Base-by-base conservation (phyloP, 2,329 filamentous ascomycete species). In the Monilinia fructigena region DNA sequence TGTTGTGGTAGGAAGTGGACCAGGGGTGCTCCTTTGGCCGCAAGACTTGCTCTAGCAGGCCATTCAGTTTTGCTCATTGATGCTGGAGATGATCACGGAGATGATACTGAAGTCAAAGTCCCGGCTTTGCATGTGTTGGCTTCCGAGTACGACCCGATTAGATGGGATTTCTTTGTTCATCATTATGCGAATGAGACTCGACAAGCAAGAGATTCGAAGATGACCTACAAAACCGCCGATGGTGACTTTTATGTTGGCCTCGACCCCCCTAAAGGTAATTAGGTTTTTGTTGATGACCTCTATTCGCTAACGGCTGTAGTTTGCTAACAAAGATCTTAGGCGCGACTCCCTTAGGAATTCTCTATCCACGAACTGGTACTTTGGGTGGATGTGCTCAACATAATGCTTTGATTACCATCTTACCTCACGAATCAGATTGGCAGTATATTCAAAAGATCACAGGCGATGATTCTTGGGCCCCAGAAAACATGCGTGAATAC, bases 51-150 rank as follows among this genome's bases (percentile, higher is more conserved):
- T 11, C 77, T 81, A 52, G 81, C 80, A 42, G 82, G 82, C 56
- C 79, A 81, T 74, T 82, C 79, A 68, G 81, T 82, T 11, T 78
- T 85, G 23, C 77, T 85, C 3, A 78, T 85, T 47, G 83, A 85
- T 69, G 83, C 82, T 42, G 83, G 82, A 63, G 81, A 82, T 68
- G 82, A 85, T 68, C 79, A 84, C 67, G 80, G 78, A 35, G 64
- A 63, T 20, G 70, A 74, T 47, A 73, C 78, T 14, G 11, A 12
- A 18, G 5, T 62, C 2, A 26, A 62, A 53, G 48, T 52, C 12
- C 59, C 59, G 18, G 38, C 56, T 14, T 18, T 47, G 6, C 45
- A 47, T 20, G 56, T 48, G 12, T 28, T 48, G 28, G 56, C 56
- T n/a, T 48, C 56, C 0, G 40, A 60, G 38, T 62, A 62, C 31